Evolutionary conservation across 176 grass and related monocot genomes (phyloP).

Genomic region (Phyllostachys edulis): DNA sequence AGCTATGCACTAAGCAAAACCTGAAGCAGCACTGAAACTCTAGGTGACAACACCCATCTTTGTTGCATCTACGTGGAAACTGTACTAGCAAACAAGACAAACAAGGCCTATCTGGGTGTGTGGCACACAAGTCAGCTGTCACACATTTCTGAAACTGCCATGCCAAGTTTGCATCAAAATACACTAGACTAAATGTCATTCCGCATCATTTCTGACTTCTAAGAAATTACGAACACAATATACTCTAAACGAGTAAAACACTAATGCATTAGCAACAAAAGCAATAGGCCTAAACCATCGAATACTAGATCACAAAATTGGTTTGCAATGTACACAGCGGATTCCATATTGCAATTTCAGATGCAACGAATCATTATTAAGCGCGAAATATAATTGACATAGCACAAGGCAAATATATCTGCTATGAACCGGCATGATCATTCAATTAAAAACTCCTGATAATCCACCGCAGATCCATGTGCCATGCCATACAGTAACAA

Average conservation of each 20-base stretch:
- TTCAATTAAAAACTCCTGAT: conserved; percentile 4
- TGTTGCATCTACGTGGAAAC: not conserved
- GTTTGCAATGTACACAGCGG: not conserved
- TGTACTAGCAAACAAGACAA: not conserved
- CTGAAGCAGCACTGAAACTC: not conserved
- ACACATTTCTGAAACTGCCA: not conserved
- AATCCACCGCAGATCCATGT: not conserved
- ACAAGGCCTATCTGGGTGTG: not conserved
- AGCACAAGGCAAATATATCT: not conserved
- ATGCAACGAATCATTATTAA: not conserved
- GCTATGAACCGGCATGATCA: conserved; percentile 16
- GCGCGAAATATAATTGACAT: not conserved
- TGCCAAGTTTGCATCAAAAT: too few species aligned
- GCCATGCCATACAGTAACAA: not conserved
- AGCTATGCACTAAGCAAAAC: not conserved
- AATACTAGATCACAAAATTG: too few species aligned
- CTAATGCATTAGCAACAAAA: too few species aligned
- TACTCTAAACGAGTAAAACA: too few species aligned
- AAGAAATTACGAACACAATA: too few species aligned
- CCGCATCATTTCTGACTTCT: too few species aligned
- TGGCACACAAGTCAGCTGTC: not conserved
- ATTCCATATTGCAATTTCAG: not conserved
- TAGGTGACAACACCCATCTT: not conserved
- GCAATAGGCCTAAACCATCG: too few species aligned
- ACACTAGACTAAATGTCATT: too few species aligned